Percentiles rank a stretch among this genome's conserved stretches.
Conservation (phyloP, 352 stramenopile species). For the Pythium pyrilobum region DNA sequence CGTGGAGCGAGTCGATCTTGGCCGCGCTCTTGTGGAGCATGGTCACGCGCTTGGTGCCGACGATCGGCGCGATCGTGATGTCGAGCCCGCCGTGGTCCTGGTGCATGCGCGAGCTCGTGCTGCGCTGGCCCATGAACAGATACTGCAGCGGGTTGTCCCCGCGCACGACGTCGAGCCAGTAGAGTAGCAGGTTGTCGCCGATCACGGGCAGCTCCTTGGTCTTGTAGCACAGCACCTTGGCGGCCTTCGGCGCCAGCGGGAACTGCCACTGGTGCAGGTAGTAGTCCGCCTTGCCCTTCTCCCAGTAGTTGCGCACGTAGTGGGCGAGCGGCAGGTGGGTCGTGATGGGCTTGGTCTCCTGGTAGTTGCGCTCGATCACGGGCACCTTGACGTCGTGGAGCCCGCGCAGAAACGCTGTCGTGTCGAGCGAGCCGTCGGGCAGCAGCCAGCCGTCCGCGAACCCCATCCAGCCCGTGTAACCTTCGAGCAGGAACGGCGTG, state of each 20-base stretch:
- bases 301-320: conserved; percentile 82
- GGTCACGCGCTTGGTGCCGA: conserved; percentile 72
- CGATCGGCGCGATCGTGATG: conserved; percentile 93
- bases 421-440: conserved; percentile 48
- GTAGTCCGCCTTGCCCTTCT: conserved; percentile 70
- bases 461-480: conserved; percentile 54
- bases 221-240: conserved; percentile 79
- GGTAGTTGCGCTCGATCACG: conserved; percentile 74
- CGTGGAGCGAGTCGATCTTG: conserved; percentile 83
- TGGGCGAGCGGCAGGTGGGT: conserved; percentile 59
- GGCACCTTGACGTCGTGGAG: conserved; percentile 79
- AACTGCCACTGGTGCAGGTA: conserved; percentile 97
- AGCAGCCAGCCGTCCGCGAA: conserved; percentile 64
- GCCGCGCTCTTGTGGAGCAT: conserved; percentile 69
- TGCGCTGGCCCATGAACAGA: conserved; percentile 92
- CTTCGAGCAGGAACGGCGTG: conserved; percentile 69
- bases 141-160: conserved; percentile 92
- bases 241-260: conserved; percentile 65
- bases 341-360: conserved; percentile 74
- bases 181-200: conserved; percentile 89
- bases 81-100: conserved; percentile 87
- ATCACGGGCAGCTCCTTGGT: conserved; percentile 87
- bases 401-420: conserved; percentile 49
- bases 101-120: conserved; percentile 89
- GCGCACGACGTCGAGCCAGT: conserved; percentile 88